Conservation (phyloP, 1,139 yeast genomes). For the Nakaseomyces glabratus region DNA sequence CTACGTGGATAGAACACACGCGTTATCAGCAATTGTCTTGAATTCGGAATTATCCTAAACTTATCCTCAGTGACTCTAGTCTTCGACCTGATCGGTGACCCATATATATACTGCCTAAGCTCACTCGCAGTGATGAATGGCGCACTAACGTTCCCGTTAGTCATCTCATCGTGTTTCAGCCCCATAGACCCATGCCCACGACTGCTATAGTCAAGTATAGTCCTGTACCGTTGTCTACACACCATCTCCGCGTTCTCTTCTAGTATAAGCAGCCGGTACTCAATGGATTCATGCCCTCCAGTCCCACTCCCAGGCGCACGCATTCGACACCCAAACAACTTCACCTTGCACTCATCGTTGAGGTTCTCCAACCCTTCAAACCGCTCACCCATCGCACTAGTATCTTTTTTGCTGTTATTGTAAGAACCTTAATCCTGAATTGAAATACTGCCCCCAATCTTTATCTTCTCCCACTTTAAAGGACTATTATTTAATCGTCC, state of each 20-base stretch:
- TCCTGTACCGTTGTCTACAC: constrained; percentile 31
- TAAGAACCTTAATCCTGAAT: too few relatives aligned
- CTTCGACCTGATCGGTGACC: constrained; percentile 27
- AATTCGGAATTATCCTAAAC: constrained; percentile 26
- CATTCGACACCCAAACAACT: constrained; percentile 4
- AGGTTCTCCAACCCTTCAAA: constrained; percentile 4
- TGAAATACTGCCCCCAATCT: too few relatives aligned
- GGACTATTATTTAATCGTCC: too few relatives aligned
- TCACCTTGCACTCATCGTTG: constrained; percentile 6
- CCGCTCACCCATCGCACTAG: too few relatives aligned
- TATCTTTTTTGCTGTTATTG: too few relatives aligned
- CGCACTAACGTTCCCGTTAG: constrained; percentile 15
- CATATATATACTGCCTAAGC: constrained; percentile 30
- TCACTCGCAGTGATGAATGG: constrained; percentile 15
- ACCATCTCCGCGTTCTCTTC: constrained; percentile 33
- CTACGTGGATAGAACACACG: constrained; percentile 19
- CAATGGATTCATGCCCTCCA: background rate
- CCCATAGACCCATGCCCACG: too few relatives aligned
- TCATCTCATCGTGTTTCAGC: constrained; percentile 19
- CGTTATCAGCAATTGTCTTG: constrained; percentile 26
- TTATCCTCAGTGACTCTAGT: constrained; percentile 22
- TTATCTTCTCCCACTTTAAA: too few relatives aligned
- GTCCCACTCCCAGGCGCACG: background rate
- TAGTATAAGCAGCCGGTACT: constrained; percentile 20
- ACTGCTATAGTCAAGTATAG: constrained; percentile 29